Conservation (phyloP, 2,329 filamentous ascomycete species). For the Diaporthe sp. region DNA sequence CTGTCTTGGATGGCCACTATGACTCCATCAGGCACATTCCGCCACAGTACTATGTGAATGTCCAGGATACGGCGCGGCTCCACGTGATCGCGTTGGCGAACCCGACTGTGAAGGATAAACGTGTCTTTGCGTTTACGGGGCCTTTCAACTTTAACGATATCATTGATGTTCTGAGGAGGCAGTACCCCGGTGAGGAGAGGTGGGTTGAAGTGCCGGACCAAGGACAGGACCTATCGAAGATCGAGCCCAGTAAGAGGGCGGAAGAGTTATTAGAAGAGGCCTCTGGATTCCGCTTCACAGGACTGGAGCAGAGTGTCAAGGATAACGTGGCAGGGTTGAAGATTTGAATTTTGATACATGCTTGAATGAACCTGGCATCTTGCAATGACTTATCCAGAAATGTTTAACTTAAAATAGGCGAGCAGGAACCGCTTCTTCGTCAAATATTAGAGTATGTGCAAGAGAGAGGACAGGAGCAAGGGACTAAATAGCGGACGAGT, state of each 20-base stretch:
- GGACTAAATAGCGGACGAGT: background rate
- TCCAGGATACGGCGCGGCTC: conserved; percentile 63
- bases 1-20: conserved; percentile 8
- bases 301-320: conserved; percentile 25
- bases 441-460: too few species aligned
- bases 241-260: conserved; percentile 43
- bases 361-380: too few species aligned
- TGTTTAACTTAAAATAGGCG: too few species aligned
- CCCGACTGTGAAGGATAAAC: conserved; percentile 59
- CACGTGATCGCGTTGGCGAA: conserved; percentile 67
- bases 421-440: background rate
- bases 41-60: conserved; percentile 60
- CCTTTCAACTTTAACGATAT: conserved; percentile 60
- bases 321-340: background rate
- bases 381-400: too few species aligned
- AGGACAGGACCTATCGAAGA: conserved; percentile 44
- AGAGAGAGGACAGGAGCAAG: too few species aligned
- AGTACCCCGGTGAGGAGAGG: background rate
- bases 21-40: conserved; percentile 4
- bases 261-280: conserved; percentile 43
- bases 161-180: conserved; percentile 37
- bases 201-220: background rate
- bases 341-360: background rate
- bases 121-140: conserved; percentile 67
- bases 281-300: conserved; percentile 15